These are phyloP conservation scores for Tirmania nivea DNA, from an alignment of 495 filamentous ascomycete genomes.

Conservation along the genomic window DNA sequence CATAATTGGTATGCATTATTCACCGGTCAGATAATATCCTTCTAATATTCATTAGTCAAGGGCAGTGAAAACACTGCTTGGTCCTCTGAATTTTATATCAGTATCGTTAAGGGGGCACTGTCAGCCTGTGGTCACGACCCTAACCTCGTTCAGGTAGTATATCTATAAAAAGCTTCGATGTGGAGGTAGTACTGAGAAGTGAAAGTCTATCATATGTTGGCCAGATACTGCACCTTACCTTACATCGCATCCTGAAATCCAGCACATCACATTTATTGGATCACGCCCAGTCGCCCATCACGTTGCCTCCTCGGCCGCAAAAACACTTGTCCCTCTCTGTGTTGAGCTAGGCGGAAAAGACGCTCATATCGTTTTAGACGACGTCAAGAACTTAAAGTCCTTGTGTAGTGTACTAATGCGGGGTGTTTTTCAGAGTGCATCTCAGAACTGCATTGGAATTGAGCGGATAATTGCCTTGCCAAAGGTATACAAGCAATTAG, in stretches of 20 bases:
- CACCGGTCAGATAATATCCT: background rate
- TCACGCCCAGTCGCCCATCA: slow-evolving; percentile 67
- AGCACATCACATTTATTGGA: slow-evolving; percentile 95
- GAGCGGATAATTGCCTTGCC: slow-evolving; percentile 76
- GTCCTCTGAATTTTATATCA: slow-evolving; percentile 60
- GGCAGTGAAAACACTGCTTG: slow-evolving; percentile 84
- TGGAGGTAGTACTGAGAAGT: too few relatives aligned
- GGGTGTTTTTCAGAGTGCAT: slow-evolving; percentile 86
- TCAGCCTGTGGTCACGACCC: slow-evolving; percentile 64
- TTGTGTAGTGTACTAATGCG: slow-evolving; percentile 68
- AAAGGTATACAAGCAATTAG: slow-evolving; percentile 45
- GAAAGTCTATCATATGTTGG: slow-evolving; percentile 51
- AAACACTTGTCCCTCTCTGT: slow-evolving; percentile 57
- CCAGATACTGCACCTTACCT: slow-evolving; percentile 58
- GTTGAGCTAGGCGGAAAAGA: slow-evolving; percentile 94
- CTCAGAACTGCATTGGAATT: slow-evolving; percentile 94
- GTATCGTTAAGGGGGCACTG: slow-evolving; percentile 56
- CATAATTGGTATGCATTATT: slow-evolving; percentile 30
- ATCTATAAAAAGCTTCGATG: too few relatives aligned
- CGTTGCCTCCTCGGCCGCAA: slow-evolving; percentile 69
- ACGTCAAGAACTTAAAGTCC: slow-evolving; percentile 35
- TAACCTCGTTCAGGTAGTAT: slow-evolving; percentile 44
- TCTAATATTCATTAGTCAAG: slow-evolving; percentile 34
- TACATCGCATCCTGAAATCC: slow-evolving; percentile 66
- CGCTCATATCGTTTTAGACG: slow-evolving; percentile 74